Percentiles rank a stretch among this genome's conserved stretches.
phyloP scores from a whole-genome alignment of 2,329 filamentous ascomycete species.

The Bipolaris zeicola region DNA sequence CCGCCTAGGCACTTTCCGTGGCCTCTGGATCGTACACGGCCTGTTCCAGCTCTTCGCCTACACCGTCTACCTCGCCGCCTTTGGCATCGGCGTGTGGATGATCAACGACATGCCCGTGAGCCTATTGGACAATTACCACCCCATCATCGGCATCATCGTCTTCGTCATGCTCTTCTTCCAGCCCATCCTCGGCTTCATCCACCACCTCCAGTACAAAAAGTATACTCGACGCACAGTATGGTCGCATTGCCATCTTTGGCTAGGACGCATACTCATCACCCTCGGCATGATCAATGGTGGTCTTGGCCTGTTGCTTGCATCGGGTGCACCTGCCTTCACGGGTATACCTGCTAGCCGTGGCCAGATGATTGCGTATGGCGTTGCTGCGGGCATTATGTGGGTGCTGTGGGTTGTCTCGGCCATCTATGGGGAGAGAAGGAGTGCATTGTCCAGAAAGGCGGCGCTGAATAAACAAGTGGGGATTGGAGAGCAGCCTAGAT shows the following conservation, averaged over 20 bases:
- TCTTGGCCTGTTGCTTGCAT: conserved; percentile 53
- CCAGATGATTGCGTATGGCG: conserved; percentile 42
- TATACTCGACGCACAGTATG: conserved; percentile 53
- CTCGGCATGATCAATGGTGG: conserved; percentile 63
- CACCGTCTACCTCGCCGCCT: conserved; percentile 54
- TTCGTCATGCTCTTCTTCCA: conserved; percentile 60
- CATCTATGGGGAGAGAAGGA: conserved; percentile 35
- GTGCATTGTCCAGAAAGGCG: conserved; percentile 9
- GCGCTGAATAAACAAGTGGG: conserved; percentile 18
- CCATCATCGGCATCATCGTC: conserved; percentile 60
- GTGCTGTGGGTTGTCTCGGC: conserved; percentile 38
- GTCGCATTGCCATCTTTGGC: conserved; percentile 60
- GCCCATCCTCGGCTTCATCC: conserved; percentile 58
- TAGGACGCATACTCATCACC: conserved; percentile 58
- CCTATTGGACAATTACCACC: conserved; percentile 51
- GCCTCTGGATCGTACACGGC: conserved; percentile 51
- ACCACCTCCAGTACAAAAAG: conserved; percentile 59
- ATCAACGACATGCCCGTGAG: conserved; percentile 43
- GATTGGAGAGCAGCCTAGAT: conserved; percentile 1
- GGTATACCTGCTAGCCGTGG: conserved; percentile 31
- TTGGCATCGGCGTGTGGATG: conserved; percentile 59
- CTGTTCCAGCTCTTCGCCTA: conserved; percentile 57
- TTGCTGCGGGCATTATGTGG: conserved; percentile 45
- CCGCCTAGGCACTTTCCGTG: conserved; percentile 49
- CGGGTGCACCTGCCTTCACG: conserved; percentile 30